These are phyloP conservation scores for Chromosphaera perkinsii DNA, from an alignment of 208 protist species.

Conservation along the genomic window DNA sequence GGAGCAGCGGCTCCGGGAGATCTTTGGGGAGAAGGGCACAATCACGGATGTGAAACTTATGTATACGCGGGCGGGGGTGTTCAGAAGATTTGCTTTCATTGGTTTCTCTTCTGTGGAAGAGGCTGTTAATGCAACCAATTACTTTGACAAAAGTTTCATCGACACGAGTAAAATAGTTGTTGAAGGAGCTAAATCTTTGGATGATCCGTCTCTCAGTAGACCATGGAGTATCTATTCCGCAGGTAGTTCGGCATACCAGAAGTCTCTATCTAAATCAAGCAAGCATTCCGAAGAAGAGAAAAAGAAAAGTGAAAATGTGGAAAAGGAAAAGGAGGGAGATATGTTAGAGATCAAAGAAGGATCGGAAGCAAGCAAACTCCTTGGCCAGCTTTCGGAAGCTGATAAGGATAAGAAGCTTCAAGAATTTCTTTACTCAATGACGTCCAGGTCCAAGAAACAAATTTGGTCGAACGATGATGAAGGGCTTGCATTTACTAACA, in stretches of 20 bases:
- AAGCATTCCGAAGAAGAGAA: slow-evolving; percentile 6
- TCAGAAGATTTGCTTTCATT: slow-evolving; percentile 89
- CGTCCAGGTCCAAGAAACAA: not conserved
- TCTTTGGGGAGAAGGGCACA: slow-evolving; percentile 63
- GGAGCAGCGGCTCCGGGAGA: slow-evolving; percentile 75
- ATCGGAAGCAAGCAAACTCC: not conserved
- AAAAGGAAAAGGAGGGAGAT: not conserved
- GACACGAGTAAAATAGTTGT: slow-evolving; percentile 77
- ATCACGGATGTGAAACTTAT: slow-evolving; percentile 29
- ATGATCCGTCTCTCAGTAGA: slow-evolving; percentile 35
- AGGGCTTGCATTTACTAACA: not conserved
- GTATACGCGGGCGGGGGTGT: slow-evolving; percentile 42
- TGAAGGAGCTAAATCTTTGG: slow-evolving; percentile 48
- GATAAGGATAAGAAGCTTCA: not conserved
- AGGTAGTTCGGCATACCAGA: slow-evolving; percentile 51
- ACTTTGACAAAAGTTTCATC: slow-evolving; percentile 85
- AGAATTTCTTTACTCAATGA: not conserved
- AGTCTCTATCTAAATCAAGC: slow-evolving; percentile 1
- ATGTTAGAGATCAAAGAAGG: not conserved
- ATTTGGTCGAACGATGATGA: slow-evolving; percentile 2
- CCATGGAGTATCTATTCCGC: slow-evolving; percentile 70
- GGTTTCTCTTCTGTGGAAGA: slow-evolving; percentile 76
- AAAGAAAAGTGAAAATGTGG: not conserved
- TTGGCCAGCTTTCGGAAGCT: not conserved
- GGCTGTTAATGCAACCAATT: slow-evolving; percentile 72